phyloP scores from a whole-genome alignment of 805 yeast species.

The Candida andamanensis region DNA sequence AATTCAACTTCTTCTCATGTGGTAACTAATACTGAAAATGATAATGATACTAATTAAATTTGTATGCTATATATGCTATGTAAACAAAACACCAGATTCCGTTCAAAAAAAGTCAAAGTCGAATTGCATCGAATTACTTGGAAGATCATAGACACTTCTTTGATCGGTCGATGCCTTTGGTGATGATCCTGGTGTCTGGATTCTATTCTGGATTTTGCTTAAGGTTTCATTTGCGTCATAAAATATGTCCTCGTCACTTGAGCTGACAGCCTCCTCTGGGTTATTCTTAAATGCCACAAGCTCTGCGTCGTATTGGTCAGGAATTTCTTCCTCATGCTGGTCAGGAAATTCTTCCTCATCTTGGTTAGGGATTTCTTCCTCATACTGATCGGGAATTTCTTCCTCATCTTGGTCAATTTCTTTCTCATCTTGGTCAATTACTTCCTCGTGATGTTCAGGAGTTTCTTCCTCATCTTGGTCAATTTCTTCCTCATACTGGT shows the following conservation, averaged over 20 bases:
- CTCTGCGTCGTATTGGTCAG: not conserved
- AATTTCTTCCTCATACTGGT: conserved; percentile 1
- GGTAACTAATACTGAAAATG: conserved; percentile 1
- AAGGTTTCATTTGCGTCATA: no score
- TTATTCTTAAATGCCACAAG: no score
- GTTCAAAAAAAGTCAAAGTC: conserved; percentile 17
- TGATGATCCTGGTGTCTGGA: no score
- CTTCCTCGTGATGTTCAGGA: conserved; percentile 3
- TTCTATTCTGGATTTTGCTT: no score
- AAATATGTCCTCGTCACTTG: no score
- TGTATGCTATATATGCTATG: no score
- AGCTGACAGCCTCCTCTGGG: no score
- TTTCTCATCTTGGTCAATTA: not conserved
- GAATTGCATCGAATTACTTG: no score
- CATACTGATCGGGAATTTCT: conserved; percentile 3
- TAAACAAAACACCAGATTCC: no score
- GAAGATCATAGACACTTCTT: no score
- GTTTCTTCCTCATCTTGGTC: conserved; percentile 7
- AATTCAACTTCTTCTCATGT: no score
- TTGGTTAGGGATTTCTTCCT: not conserved
- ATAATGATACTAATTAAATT: conserved; percentile 3
- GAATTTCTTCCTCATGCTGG: not conserved
- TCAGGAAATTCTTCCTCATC: not conserved
- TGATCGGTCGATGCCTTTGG: no score
- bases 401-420: not conserved